Conservation (phyloP, 2,329 filamentous ascomycete genomes). For the Ceratocystis alfenasii region DNA sequence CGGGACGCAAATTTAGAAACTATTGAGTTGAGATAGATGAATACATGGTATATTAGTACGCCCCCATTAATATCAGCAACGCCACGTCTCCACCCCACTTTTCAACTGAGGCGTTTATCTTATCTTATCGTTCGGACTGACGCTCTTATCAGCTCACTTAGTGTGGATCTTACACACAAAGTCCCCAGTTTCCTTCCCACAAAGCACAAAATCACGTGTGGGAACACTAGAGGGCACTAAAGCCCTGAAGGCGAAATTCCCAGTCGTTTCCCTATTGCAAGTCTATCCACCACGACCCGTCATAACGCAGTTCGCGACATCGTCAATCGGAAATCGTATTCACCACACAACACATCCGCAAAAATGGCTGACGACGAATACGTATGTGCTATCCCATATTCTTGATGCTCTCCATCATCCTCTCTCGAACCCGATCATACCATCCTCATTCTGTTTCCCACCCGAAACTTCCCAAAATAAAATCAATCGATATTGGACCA, state of each 20-base stretch:
- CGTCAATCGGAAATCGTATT: conserved; percentile 22
- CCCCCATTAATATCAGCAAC: neutral
- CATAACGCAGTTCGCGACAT: conserved; percentile 23
- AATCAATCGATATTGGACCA: conserved; percentile 19
- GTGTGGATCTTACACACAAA: conserved; percentile 18
- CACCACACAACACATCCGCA: conserved; percentile 33
- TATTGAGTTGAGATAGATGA: neutral
- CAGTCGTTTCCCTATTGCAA: conserved; percentile 20
- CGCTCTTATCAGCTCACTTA: neutral
- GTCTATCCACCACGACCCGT: conserved; percentile 21
- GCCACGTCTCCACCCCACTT: neutral
- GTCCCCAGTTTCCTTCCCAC: conserved; percentile 17
- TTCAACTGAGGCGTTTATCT: neutral
- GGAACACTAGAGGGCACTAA: conserved; percentile 20
- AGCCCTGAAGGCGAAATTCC: conserved; percentile 22
- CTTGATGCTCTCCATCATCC: conserved; percentile 13
- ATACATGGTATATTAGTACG: neutral
- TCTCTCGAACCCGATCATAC: conserved; percentile 3
- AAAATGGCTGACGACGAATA: conserved; percentile 82
- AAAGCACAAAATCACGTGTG: conserved; percentile 22
- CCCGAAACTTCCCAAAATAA: neutral
- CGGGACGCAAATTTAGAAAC: neutral
- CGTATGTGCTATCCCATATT: conserved; percentile 45
- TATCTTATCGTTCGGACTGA: neutral
- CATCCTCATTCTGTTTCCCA: neutral